Conservation (phyloP, 768 basidiomycete species). For the Naganishia vaughanmartiniae region DNA sequence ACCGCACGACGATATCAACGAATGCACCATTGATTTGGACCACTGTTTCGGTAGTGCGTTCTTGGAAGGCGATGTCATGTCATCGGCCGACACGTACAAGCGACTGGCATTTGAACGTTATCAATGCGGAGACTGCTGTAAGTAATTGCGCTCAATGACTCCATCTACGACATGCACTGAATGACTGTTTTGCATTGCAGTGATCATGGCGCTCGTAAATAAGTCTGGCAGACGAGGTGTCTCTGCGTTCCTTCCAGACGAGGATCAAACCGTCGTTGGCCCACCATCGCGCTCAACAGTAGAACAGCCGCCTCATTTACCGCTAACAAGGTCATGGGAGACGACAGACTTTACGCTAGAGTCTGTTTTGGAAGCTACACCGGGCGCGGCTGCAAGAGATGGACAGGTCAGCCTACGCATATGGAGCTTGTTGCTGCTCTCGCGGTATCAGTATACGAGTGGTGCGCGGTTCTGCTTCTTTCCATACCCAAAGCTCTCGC, state of each 20-base stretch:
- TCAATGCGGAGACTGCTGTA: conserved; percentile 47
- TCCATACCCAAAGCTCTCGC: neutral
- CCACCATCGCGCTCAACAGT: conserved; percentile 24
- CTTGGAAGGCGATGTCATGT: conserved; percentile 7
- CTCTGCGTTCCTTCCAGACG: conserved; percentile 41
- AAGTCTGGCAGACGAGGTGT: conserved; percentile 43
- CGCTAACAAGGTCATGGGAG: conserved; percentile 40
- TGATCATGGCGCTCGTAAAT: conserved; percentile 44
- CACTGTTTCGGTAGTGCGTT: conserved; percentile 28
- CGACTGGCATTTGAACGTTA: conserved; percentile 42
- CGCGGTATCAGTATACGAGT: conserved; percentile 44
- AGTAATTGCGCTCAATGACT: neutral
- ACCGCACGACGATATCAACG: neutral
- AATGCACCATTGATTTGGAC: conserved; percentile 19
- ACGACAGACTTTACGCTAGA: conserved; percentile 42
- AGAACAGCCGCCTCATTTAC: conserved; percentile 43
- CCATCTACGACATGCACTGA: neutral
- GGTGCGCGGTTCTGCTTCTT: conserved; percentile 35
- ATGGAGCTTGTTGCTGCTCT: conserved; percentile 46
- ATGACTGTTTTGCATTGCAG: neutral
- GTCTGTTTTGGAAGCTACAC: conserved; percentile 34
- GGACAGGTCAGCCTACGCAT: conserved; percentile 37
- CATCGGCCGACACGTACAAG: conserved; percentile 43
- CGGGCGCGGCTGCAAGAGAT: conserved; percentile 10
- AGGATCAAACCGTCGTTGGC: conserved; percentile 12